These are phyloP conservation scores for Kregervanrija delftensis DNA, from an alignment of 805 yeast species.

Conservation along the genomic window DNA sequence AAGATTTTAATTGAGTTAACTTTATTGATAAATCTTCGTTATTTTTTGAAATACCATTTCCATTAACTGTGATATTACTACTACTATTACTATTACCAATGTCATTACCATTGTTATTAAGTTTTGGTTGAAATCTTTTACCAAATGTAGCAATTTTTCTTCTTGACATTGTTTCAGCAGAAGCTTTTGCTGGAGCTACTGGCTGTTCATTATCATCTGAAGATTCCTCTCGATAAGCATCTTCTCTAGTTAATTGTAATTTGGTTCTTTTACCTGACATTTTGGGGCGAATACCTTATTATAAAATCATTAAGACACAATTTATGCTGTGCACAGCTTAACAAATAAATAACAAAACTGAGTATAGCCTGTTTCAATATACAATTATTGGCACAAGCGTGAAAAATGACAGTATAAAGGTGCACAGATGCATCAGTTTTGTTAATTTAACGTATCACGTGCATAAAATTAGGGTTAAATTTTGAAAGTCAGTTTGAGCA, in stretches of 20 bases:
- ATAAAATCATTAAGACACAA: slow-evolving; percentile 33
- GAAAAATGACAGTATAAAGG: too few relatives aligned
- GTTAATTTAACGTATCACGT: too few relatives aligned
- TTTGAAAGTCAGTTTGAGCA: too few relatives aligned
- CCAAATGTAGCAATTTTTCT: slow-evolving; percentile 51
- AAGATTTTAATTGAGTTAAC: slow-evolving; percentile 50
- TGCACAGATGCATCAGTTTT: too few relatives aligned
- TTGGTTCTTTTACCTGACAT: slow-evolving; percentile 47
- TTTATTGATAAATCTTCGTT: slow-evolving; percentile 19
- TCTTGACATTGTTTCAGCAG: slow-evolving; percentile 53
- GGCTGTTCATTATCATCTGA: slow-evolving; percentile 35
- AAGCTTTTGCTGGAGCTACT: slow-evolving; percentile 38
- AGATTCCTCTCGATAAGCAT: slow-evolving; percentile 17
- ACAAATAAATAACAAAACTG: too few relatives aligned
- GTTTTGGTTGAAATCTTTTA: slow-evolving; percentile 3
- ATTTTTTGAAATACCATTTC: slow-evolving; percentile 33
- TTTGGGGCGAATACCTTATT: slow-evolving; percentile 10
- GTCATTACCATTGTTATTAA: too few relatives aligned
- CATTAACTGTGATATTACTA: too few relatives aligned
- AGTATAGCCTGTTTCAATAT: too few relatives aligned
- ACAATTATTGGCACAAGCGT: too few relatives aligned
- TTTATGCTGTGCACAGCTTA: neutral
- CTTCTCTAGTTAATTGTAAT: slow-evolving; percentile 52
- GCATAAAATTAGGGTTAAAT: too few relatives aligned
- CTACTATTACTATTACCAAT: too few relatives aligned